Conservation (phyloP, 1,139 yeast species). For the Scheffersomyces insectosa region DNA sequence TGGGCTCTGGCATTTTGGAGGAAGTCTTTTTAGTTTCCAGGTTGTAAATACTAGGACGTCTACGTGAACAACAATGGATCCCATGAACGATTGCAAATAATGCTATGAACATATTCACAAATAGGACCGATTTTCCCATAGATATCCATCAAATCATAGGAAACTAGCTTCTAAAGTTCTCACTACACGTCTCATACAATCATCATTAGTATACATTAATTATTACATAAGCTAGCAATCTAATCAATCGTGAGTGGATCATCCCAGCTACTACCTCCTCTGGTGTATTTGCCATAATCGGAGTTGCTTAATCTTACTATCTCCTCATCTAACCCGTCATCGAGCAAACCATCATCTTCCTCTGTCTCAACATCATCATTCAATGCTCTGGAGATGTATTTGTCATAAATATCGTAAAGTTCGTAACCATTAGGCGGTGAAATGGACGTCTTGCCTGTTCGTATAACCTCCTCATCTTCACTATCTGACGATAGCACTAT, state of each 20-base stretch:
- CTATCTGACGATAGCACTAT: constrained; percentile 30
- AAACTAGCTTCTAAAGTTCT: too few relatives aligned
- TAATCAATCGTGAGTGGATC: constrained; percentile 37
- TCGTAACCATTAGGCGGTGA: not conserved
- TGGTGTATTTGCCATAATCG: constrained; percentile 4
- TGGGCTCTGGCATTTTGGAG: too few relatives aligned
- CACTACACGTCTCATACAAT: too few relatives aligned
- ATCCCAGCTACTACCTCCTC: constrained; percentile 40
- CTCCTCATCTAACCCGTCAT: constrained; percentile 26
- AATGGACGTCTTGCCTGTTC: too few relatives aligned
- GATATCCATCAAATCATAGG: too few relatives aligned
- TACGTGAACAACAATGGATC: too few relatives aligned
- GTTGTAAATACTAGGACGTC: too few relatives aligned
- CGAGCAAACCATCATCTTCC: constrained; percentile 12
- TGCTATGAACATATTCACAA: too few relatives aligned
- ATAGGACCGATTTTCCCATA: too few relatives aligned
- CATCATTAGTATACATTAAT: too few relatives aligned
- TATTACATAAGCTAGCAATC: not conserved
- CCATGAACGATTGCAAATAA: too few relatives aligned
- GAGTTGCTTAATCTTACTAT: constrained; percentile 6
- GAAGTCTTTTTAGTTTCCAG: too few relatives aligned
- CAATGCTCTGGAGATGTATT: not conserved
- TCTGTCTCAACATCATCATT: constrained; percentile 1
- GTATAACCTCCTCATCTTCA: constrained; percentile 9
- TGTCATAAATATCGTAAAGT: not conserved